Conservation (phyloP, 164 flowering plant species). For the Stephania yunnanensis region DNA sequence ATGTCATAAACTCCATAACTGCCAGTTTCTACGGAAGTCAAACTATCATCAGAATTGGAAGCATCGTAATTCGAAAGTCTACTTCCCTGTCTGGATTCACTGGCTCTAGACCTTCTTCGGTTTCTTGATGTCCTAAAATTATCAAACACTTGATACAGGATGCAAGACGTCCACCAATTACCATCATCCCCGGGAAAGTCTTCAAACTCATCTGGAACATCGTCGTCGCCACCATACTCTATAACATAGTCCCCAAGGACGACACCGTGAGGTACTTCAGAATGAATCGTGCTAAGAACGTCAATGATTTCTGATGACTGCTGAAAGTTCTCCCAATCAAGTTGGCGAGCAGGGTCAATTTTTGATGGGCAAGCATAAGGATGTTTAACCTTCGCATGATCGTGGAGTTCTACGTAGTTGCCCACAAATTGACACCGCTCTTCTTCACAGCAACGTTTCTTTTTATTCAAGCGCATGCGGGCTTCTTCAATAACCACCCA, state of each 20-base stretch:
- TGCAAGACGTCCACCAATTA: slow-evolving; percentile 96
- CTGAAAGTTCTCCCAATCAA: slow-evolving; percentile 96
- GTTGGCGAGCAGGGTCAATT: slow-evolving; percentile 83
- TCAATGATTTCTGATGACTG: slow-evolving; percentile 89
- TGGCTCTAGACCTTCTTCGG: slow-evolving; percentile 65
- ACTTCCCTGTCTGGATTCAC: slow-evolving; percentile 55
- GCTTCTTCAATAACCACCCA: slow-evolving; percentile 62
- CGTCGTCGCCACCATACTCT: slow-evolving; percentile 88
- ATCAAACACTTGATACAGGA: slow-evolving; percentile 62
- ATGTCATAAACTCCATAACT: slow-evolving; percentile 58
- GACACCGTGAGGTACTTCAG: slow-evolving; percentile 89
- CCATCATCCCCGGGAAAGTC: slow-evolving; percentile 80
- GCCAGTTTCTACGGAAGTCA: slow-evolving; percentile 47
- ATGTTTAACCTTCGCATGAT: slow-evolving; percentile 69
- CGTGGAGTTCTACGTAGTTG: slow-evolving; percentile 58
- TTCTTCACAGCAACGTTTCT: slow-evolving; percentile 73
- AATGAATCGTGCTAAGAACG: slow-evolving; percentile 87
- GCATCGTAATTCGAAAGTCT: slow-evolving; percentile 58
- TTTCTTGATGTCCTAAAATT: slow-evolving; percentile 77
- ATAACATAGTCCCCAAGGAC: slow-evolving; percentile 95
- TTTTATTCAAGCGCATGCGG: slow-evolving; percentile 54
- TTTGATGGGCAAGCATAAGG: slow-evolving; percentile 89
- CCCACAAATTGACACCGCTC: slow-evolving; percentile 57
- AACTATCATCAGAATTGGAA: slow-evolving; percentile 82
- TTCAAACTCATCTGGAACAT: slow-evolving; percentile 74